Evolutionary conservation across 192 early-diverging fungal genomes (phyloP), one percentile per base, ranked within the genome.

Genomic region (Martensiomyces pterosporus): DNA sequence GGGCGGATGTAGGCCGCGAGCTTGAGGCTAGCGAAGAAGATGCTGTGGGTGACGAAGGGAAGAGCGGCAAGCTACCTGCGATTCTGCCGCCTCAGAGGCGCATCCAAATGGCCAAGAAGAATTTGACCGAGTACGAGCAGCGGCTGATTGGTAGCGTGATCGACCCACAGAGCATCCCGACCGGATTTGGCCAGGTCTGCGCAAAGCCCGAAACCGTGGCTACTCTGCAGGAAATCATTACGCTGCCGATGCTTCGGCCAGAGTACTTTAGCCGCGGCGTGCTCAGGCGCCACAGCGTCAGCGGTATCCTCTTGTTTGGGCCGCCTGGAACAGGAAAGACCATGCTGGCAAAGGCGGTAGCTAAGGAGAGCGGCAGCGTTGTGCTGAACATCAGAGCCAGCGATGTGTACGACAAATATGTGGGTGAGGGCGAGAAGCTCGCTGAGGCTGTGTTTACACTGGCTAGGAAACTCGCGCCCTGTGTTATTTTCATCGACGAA

Each of bases 401-500:
- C 35, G 88, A 91, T 45, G 74, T 91, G 34, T 85, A 84, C 49
- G 84, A 88, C 59, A 92, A 89, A 79, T 92, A 92, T 63, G 87
- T 95, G 17, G 95, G 95, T 15, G 92, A 98, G 63, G 91, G 93
- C 15, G 95, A 98, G 60, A 98, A 98, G 77, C 92, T 93, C 48
- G 94, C 94, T 8, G 76, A 86, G 43, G 95, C 92, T 0, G 78
- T 98, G 23, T 98, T 98, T 55, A 87, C 90, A 22, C 73, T 97
- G 19, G 95, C 95, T 2, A 60, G 95, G 21, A 93, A 93, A 56
- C 60, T 95, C 1, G 78, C 87, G 10, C 95, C 95, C 2, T 98
- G 95, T 66, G 92, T 98, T 1, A 83, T 98, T n/a, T 98, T 97
- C 51, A 60, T 98, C 48, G 95, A 98, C 60, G 95, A 97, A 55